Base-by-base conservation (phyloP, 495 filamentous ascomycete genomes). In the Neurospora tetrasperma region DNA sequence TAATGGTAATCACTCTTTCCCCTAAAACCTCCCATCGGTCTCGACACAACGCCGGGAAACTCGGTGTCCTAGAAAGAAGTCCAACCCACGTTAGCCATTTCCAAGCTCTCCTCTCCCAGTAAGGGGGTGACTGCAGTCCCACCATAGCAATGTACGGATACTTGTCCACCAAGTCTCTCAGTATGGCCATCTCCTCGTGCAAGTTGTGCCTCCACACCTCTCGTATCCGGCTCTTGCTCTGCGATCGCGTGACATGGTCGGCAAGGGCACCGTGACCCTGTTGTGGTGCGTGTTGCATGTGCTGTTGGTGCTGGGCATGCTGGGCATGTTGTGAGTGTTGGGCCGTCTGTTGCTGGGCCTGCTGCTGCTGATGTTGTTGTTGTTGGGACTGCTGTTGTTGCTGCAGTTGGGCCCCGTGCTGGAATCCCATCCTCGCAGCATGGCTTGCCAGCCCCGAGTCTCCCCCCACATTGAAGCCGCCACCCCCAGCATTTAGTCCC, bases 81-180 rank as follows among this genome's bases (percentile, higher is more conserved):
- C 38, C 48, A 23, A 16, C 14, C 23, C 54, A 62, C 54, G 76
- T 83, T 74, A 82, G 80, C 76, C 71, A 69, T 40, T 31, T 44
- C 18, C n/a, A 42, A 12, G 20, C 46, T 14, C 10, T 69, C 42
- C 59, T 68, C 27, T 48, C 41, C 11, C 31, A 27, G 5, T 20
- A 35, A 20, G 8, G 4, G 43, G 69, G 42, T 71, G 38, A 38
- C 59, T 42, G 20, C 44, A 44, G 44, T 71, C 82, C 83, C 85
- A 98, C 95, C 96, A 98, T 98, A 79, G 93, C 93, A 80, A 98
- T 92, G 79, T 94, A 98, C 39, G 94, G 93, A 82, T 94, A 98
- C 73, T 90, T 91, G 70, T 97, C 92, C 69, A 97, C 88, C 78
- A 98, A 82, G 54, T 89, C 86, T 77, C 96, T 86, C 75, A 99